Evolutionary conservation across 306 rosid genomes (phyloP), one percentile per base, ranked within the genome.

Genomic region (Prunus mongolica): DNA sequence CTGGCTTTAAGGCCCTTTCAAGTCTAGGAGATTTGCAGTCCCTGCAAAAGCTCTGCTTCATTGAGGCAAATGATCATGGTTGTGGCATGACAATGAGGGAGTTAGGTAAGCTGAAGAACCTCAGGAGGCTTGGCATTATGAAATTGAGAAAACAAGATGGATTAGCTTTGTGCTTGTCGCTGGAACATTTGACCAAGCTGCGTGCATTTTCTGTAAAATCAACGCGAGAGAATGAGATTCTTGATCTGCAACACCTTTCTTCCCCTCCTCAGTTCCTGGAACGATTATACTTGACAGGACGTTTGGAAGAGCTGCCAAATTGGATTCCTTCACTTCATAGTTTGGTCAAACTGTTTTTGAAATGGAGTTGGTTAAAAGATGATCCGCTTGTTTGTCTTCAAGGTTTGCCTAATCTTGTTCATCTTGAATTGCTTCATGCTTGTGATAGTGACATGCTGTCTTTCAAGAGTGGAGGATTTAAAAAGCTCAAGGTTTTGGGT

Each of bases 401-500:
- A 30, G 32, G 77, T 65, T 41, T 82, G 66, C 85, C 81, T 3
- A 82, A 65, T 58, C 79, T 82, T 30, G 78, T 72, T 55, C 82
- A 76, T 58, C 82, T 82, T 11, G 78, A 82, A 52, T 51, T 82
- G 8, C 91, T 86, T 49, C 86, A 88, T 55, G 89, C 61, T 62
- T 88, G 72, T 64, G 85, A 82, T 18, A 85, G 86, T n/a, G 86
- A 82, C 67, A 78, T 73, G 13, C n/a, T 91, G 82, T 84, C 80
- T 73, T 91, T 91, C 56, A 79, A 75, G 24, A 38, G 85, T 28
- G 83, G 82, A 12, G 86, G 86, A 44, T 91, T 91, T 69, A 84
- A 80, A 70, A 91, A 84, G 86, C 93, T 91, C 18, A 84, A 82
- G 84, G 63, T 91, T 73, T 69, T 91, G 57, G 87, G 88, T 16